Percentiles rank a stretch among this genome's conserved stretches.
Conservation (phyloP, 371 early-diverging fungal genomes). For the Mortierella sp. region DNA sequence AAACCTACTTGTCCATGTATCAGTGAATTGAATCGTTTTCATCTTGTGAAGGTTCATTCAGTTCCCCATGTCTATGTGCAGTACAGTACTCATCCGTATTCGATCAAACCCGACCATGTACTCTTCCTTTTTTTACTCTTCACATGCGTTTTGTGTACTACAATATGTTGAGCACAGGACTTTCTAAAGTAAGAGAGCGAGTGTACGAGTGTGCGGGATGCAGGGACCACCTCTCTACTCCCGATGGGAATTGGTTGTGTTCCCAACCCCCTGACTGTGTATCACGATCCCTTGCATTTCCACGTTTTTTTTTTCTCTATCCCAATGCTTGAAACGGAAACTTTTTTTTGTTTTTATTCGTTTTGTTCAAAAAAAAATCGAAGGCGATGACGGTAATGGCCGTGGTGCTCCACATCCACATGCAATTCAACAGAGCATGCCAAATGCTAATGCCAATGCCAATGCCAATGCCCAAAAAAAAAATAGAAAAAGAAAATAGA, state of each 20-base stretch:
- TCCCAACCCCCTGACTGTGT: slow-evolving; percentile 6
- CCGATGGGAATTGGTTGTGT: slow-evolving; percentile 4
- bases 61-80: too few relatives aligned
- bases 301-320: background rate
- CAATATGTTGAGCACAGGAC: slow-evolving; percentile 2
- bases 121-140: too few relatives aligned
- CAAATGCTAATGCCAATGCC: background rate
- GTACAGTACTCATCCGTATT: too few relatives aligned
- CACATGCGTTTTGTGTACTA: too few relatives aligned
- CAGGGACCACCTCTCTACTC: slow-evolving; percentile 22
- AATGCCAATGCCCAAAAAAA: slow-evolving; percentile 4
- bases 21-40: slow-evolving; percentile 4
- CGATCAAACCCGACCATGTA: too few relatives aligned
- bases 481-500: background rate
- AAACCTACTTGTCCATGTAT: too few relatives aligned
- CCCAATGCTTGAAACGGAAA: background rate
- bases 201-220: slow-evolving; percentile 16
- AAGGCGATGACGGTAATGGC: background rate
- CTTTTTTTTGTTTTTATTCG: slow-evolving; percentile 4
- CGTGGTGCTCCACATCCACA: background rate
- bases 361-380: background rate
- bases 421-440: background rate
- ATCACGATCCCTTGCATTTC: background rate
- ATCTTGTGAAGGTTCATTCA: slow-evolving; percentile 14
- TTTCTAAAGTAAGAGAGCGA: background rate